These are phyloP conservation scores for Ganoderma sinense DNA, from an alignment of 1,284 basidiomycete genomes.

Conservation along the genomic window DNA sequence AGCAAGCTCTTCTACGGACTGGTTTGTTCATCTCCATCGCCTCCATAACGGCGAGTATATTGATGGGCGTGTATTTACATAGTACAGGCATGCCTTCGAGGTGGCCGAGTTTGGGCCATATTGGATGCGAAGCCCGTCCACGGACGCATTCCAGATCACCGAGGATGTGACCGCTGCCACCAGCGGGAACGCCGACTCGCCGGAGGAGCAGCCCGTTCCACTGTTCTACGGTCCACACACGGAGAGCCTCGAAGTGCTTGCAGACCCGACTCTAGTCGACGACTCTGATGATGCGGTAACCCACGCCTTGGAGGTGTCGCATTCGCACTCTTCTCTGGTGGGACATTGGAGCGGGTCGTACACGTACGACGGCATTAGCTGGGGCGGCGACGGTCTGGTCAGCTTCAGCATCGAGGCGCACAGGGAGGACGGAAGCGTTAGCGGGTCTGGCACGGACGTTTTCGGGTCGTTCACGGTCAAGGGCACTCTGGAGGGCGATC, in stretches of 20 bases:
- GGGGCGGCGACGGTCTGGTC: neutral
- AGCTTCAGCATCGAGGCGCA: conserved; percentile 11
- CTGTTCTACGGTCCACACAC: neutral
- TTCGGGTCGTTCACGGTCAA: conserved; percentile 9
- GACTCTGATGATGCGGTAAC: neutral
- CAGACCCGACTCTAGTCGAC: neutral
- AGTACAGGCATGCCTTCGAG: neutral
- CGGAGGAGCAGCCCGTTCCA: no score
- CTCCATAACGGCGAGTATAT: neutral
- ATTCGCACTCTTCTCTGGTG: neutral
- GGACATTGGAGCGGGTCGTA: conserved; percentile 17
- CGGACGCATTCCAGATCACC: neutral
- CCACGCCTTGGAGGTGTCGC: neutral
- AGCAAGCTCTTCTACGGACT: conserved; percentile 37
- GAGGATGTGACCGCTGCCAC: neutral
- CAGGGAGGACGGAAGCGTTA: neutral
- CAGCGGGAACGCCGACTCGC: neutral
- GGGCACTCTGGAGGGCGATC: neutral
- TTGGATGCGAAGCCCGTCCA: neutral
- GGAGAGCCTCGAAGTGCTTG: neutral
- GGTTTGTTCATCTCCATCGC: conserved; percentile 22
- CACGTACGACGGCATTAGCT: neutral
- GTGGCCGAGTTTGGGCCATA: neutral
- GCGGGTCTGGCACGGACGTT: conserved; percentile 7
- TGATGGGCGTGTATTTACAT: neutral